Conservation (phyloP, 495 filamentous ascomycete genomes). For the Hypoxylon rickii region DNA sequence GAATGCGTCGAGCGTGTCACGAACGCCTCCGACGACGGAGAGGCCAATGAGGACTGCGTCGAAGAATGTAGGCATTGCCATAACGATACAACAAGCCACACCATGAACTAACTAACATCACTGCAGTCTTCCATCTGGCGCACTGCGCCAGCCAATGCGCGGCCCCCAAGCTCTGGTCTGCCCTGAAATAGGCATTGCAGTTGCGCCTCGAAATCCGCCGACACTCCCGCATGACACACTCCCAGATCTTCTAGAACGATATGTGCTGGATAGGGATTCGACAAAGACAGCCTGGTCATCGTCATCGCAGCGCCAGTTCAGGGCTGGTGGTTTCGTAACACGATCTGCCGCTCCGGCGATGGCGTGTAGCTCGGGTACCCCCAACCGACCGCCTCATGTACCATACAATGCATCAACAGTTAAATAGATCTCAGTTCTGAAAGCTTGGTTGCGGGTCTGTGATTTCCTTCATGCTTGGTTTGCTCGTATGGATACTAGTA, state of each 20-base stretch:
- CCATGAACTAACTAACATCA: slow-evolving; percentile 26
- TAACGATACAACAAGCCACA: too few relatives aligned
- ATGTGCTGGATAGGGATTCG: slow-evolving; percentile 15
- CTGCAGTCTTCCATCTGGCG: slow-evolving; percentile 91
- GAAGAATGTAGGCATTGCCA: slow-evolving; percentile 95
- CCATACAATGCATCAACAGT: slow-evolving; percentile 34
- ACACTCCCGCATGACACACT: slow-evolving; percentile 1
- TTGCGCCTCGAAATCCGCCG: slow-evolving; percentile 3
- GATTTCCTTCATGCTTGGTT: background rate
- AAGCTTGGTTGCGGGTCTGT: background rate
- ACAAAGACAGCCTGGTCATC: slow-evolving; percentile 10
- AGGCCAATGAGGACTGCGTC: slow-evolving; percentile 88
- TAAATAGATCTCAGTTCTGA: slow-evolving; percentile 39
- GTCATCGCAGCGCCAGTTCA: slow-evolving; percentile 16
- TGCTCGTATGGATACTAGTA: too few relatives aligned
- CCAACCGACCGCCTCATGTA: slow-evolving; percentile 34
- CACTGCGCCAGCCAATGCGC: slow-evolving; percentile 92
- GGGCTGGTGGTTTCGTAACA: slow-evolving; percentile 31
- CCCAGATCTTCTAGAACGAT: slow-evolving; percentile 28
- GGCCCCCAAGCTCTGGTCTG: slow-evolving; percentile 90
- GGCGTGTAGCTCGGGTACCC: slow-evolving; percentile 20
- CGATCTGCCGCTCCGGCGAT: slow-evolving; percentile 29
- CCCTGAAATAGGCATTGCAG: slow-evolving; percentile 73
- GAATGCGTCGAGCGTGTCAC: slow-evolving; percentile 96
- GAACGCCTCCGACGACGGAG: slow-evolving; percentile 62